Conservation (phyloP, 2,329 filamentous ascomycete genomes). For the Claviceps capensis region DNA sequence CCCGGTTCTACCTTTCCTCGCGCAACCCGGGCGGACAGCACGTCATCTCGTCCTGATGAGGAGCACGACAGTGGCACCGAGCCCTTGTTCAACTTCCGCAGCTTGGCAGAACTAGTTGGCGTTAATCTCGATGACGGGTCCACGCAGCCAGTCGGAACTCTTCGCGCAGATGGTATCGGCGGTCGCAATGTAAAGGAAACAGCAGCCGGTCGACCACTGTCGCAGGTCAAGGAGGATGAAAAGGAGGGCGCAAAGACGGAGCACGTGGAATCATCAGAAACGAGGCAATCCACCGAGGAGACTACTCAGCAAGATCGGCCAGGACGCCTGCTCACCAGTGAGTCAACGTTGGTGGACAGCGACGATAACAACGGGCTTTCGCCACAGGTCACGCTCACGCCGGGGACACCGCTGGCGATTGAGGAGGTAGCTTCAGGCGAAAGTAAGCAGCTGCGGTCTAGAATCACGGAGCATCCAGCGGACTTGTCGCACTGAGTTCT, state of each 20-base stretch:
- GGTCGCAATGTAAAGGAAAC: slow-evolving; percentile 8
- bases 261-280: slow-evolving; percentile 15
- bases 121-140: slow-evolving; percentile 39
- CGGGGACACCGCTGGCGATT: slow-evolving; percentile 28
- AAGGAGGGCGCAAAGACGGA: slow-evolving; percentile 20
- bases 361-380: slow-evolving; percentile 1
- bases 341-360: slow-evolving; percentile 3
- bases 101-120: slow-evolving; percentile 72
- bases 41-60: slow-evolving; percentile 33
- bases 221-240: slow-evolving; percentile 25
- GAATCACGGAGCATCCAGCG: slow-evolving; percentile 20
- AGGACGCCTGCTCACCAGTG: neutral
- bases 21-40: slow-evolving; percentile 14
- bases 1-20: slow-evolving; percentile 15
- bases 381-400: slow-evolving; percentile 5
- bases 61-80: slow-evolving; percentile 46
- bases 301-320: neutral
- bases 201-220: slow-evolving; percentile 15
- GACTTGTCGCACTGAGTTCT: slow-evolving; percentile 20
- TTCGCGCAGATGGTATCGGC: slow-evolving; percentile 13
- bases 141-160: slow-evolving; percentile 14
- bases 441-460: slow-evolving; percentile 29
- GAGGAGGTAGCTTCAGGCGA: slow-evolving; percentile 20
- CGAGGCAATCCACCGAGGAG: neutral
- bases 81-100: slow-evolving; percentile 84